These are phyloP conservation scores for Talaromyces sp. DNA, from an alignment of 2,329 filamentous ascomycete species.

Conservation along the genomic window DNA sequence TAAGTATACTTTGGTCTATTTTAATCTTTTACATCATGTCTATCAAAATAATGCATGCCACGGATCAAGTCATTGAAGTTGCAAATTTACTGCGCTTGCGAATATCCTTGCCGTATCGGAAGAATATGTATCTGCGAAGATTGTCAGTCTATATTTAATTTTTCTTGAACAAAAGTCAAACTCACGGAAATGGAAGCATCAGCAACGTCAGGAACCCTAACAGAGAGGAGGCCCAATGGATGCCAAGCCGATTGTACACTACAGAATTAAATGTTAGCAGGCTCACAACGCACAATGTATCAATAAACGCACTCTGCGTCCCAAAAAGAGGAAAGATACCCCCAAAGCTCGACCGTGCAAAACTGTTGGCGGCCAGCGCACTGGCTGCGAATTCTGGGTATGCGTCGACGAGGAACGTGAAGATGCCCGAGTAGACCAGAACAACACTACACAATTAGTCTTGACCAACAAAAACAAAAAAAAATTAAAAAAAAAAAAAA, in stretches of 20 bases:
- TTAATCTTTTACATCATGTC: not conserved
- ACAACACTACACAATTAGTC: conserved; percentile 53
- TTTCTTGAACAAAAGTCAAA: not conserved
- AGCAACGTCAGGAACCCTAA: conserved; percentile 39
- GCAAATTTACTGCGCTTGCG: conserved; percentile 38
- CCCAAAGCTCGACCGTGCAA: conserved; percentile 72
- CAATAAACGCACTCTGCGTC: conserved; percentile 39
- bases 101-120: conserved; percentile 36
- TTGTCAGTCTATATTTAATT: not conserved
- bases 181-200: conserved; percentile 42
- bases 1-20: no score
- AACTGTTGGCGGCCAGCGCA: conserved; percentile 78
- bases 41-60: not conserved
- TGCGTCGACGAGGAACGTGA: conserved; percentile 74
- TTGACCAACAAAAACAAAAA: not conserved
- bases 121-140: conserved; percentile 37
- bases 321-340: conserved; percentile 74
- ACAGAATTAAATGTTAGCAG: conserved; percentile 3
- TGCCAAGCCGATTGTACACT: conserved; percentile 44
- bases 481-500: conserved; percentile 11
- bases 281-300: not conserved
- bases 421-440: conserved; percentile 75
- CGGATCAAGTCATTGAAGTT: conserved; percentile 15
- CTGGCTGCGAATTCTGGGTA: conserved; percentile 44
- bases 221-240: conserved; percentile 42